Base-by-base conservation (phyloP, 257 asterid species). In the Solanum boliviense region DNA sequence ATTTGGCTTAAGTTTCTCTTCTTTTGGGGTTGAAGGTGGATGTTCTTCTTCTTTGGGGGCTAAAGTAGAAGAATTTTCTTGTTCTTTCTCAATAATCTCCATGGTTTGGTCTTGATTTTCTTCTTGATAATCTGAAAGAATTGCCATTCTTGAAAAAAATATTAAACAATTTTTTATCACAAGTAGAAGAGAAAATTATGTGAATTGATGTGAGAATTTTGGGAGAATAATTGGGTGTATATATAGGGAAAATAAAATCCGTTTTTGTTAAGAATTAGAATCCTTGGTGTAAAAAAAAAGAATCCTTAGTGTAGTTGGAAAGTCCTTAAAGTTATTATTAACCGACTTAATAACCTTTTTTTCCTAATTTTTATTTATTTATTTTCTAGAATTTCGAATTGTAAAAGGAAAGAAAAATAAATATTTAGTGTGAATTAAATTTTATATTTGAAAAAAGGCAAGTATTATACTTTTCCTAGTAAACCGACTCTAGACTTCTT, bases 1-100 rank as follows among this genome's bases (percentile, higher is more conserved):
- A 91, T 94, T 96, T 68, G 98, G 99, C 25, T 41, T 27, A 0
- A 79, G 85, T 16, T 79, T 79, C 85, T 44, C 84, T 41, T 79
- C 38, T 44, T 79, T 41, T 39, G 65, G 84, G 38, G 21, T 20
- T 79, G 65, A 41, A 79, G 84, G 7, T 10, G 38, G 44, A 79
- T 25, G 2, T 25, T 16, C 84, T 25, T 41, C 67, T 79, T 79
- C 85, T 44, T 44, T 79, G 0, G 39, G 84, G 67, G 67, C 2
- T 79, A 34, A 79, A 73, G 38, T 72, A 25, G 25, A 79, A 41
- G 84, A 39, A 6, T 41, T 39, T 39, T 44, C 23, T 27, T 44
- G 0, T 27, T 25, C 16, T 79, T 25, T 79, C 4, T 25, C 84
- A 1, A 27, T 27, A 79, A 60, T 34, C 25, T 41, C 16, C 36